Conservation (phyloP, 345 rosid species). For the Fremontodendron californicum region DNA sequence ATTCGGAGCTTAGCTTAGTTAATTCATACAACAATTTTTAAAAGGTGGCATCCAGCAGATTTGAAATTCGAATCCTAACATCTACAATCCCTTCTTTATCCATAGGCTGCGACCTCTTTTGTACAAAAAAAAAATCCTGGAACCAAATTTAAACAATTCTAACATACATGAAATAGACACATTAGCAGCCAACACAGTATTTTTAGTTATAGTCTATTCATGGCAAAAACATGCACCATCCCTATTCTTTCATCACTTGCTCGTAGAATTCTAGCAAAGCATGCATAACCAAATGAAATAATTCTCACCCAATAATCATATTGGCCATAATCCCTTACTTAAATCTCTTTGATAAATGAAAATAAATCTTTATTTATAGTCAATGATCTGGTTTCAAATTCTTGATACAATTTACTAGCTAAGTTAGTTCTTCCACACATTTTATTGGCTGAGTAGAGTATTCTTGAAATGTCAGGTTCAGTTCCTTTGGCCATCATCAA, state of each 20-base stretch:
- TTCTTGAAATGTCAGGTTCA: neutral
- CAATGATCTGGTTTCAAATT: too few species aligned
- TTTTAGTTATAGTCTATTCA: neutral
- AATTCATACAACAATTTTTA: too few species aligned
- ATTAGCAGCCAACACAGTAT: neutral
- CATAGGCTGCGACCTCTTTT: too few species aligned
- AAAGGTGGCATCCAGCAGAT: too few species aligned
- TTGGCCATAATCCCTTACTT: neutral
- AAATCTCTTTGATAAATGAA: neutral
- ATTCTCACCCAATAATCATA: too few species aligned
- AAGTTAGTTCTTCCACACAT: neutral
- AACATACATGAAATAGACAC: neutral
- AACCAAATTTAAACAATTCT: neutral
- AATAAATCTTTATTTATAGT: too few species aligned
- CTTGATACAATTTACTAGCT: too few species aligned
- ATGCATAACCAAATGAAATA: neutral
- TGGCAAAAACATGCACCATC: neutral
- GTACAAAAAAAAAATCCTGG: too few species aligned
- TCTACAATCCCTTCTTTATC: too few species aligned
- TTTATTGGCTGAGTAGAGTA: neutral
- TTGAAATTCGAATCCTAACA: too few species aligned
- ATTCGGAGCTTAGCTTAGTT: too few species aligned
- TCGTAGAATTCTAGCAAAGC: neutral
- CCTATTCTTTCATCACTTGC: neutral
- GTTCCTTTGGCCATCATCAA: neutral